Base-by-base conservation (phyloP, 2,329 filamentous ascomycete species). In the Chaetomiaceae sp. region DNA sequence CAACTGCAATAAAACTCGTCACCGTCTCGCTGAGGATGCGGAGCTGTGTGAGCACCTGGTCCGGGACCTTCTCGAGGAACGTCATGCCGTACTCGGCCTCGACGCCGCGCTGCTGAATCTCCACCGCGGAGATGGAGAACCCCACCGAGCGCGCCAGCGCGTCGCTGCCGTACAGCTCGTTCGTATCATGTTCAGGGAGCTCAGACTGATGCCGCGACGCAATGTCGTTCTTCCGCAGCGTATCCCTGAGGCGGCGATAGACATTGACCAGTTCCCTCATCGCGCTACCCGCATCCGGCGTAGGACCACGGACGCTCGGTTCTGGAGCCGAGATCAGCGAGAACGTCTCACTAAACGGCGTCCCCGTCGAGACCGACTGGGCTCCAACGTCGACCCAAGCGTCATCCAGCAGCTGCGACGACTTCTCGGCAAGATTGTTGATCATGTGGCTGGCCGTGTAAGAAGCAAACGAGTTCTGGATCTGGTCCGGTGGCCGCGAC, bases 51-150 rank as follows among this genome's bases (percentile, higher is more conserved):
- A 99, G 74, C 1, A 83, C 80, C 67, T 95, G 85, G 53, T 92
- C 87, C 0, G 94, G 86, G 47, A 97, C 87, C 64, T 86, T 91
- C 60, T 92, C 87, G 19, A 97, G 71, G 42, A 97, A 73, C 5
- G 87, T 92, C 68, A 83, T 78, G 50, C 88, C 86, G 43, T 82
- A 80, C 59, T 87, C 82, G 20, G 84, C 83, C 62, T 89, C 87
- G 3, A 90, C 77, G 6, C 94, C 94, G 62, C 94, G 87, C 68
- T 96, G 91, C 59, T 91, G 86, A 60, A 97, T 96, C 71, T 99
- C 94, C 4, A 89, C 84, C 0, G 91, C 85, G 8, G 91, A 86
- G 54, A 99, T 91, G 0, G 91, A 92, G 66, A 85, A 90, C 2
- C 89, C 92, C 14, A 96, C 83, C 1, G 83, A 76, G 54, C 78